Base-by-base conservation (phyloP, 208 protist species). In the Crithidia brevicula region DNA sequence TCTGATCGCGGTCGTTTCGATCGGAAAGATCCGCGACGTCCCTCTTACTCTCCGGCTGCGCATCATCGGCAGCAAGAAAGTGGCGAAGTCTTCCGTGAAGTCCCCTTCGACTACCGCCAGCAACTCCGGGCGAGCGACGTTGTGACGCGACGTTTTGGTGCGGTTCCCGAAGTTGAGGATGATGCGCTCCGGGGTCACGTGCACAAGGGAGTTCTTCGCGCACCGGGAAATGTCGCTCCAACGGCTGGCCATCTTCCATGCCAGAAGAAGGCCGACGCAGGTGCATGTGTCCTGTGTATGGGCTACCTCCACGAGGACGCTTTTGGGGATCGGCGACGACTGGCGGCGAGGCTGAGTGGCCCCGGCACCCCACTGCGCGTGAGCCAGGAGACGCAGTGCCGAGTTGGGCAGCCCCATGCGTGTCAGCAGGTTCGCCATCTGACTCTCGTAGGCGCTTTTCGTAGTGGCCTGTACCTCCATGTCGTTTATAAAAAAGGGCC, bases 221-320 rank as follows among this genome's bases (percentile, higher is more conserved):
- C 43, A 49, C n/a, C 18, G 43, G n/a, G 11, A 16, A 49, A 49
- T n/a, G 43, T 49, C n/a, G 43, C 43, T 49, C 43, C 43, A 49
- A 22, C 43, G 11, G 18, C 43, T 25, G n/a, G 43, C 43, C n/a
- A 18, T 49, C 43, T 49, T 49, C 43, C 43, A 49, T 22, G 43
- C 43, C 43, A 49, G 43, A 16, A 22, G 43, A 16, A 49, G n/a
- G 11, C 18, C 43, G 43, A 49, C 43, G 43, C 43, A 22, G 18
- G 43, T 49, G 18, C 43, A n/a, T 22, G n/a, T 16, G 18, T 22
- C 43, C n/a, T 22, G 43, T 49, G 43, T 18, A 22, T 49, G 11
- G 18, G n/a, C 43, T 18, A 25, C 43, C n/a, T 49, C 43, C 18
- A 22, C 18, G 11, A 49, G 43, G 18, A 49, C 43, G n/a, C n/a